Evolutionary conservation across 2,329 filamentous ascomycete genomes (phyloP), one percentile per base, ranked within the genome.

Genomic region (Microcera coccophila): DNA sequence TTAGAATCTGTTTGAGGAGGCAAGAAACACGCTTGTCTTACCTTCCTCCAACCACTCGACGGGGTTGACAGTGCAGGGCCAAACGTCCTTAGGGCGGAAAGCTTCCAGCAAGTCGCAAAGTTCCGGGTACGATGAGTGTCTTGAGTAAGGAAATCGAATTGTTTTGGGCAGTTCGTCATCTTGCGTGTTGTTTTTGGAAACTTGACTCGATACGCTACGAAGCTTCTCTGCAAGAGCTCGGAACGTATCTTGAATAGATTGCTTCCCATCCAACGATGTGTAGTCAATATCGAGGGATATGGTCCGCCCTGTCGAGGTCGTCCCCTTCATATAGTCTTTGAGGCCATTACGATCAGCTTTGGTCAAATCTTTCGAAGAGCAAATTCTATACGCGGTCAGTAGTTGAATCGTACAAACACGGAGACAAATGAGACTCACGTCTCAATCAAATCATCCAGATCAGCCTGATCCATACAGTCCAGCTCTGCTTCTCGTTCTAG

Each of bases 121-220:
- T 61, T 96, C 91, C 0, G 73, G 69, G 47, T 93, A 91, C 0
- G 88, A 95, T 0, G 91, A 94, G 63, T 97, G 91, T 1, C 91
- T 79, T 1, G 91, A 91, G 59, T 90, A 96, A 0, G 90, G 87
- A 52, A 95, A 96, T 0, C 61, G 67, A 3, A 83, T 78, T 0
- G 58, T 57, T 11, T 54, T 66, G 0, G 74, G 66, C 2, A 78
- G 57, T 0, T 2, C 50, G 21, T 32, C 35, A 24, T n/a, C 52
- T 5, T 39, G 37, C 1, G 12, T 14, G 3, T 15, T 24, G 5
- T 22, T 32, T 7, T 35, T 22, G 2, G 29, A 9, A 3, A 20
- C 16, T 10, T 36, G 38, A 3, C 45, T 47, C 8, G 36, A 15
- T 10, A 11, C 17, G 7, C 40, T 42, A 3, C 16, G 22, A 16